Evolutionary conservation across 148 eudicot species (phyloP), one percentile per base, ranked within the genome.

Genomic region (Silene conica): DNA sequence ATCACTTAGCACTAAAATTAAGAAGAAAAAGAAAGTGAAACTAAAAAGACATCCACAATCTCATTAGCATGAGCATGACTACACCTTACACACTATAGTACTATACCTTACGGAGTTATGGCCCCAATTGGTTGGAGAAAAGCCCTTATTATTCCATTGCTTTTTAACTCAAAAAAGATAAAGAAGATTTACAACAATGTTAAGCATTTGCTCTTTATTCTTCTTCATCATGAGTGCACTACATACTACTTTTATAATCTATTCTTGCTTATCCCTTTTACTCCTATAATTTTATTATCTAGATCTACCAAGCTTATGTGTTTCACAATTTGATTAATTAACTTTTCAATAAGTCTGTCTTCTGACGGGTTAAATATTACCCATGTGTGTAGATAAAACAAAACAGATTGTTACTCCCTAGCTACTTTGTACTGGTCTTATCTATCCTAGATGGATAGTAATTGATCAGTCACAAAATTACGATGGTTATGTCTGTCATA

Each of bases 171-270:
- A 6, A 8, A 20, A 20, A 43, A 21, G 22, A 19, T 38, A 38
- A 38, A 66, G 52, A 38, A 41, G 18, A 66, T 19, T n/a, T 4
- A 46, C 23, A 50, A 43, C 52, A 66, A 41, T 66, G 25, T 66
- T 50, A 66, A 38, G 63, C 23, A 48, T 66, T 66, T 38, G 52
- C 25, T 66, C 54, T 66, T 66, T 66, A 66, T 66, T 19, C 70
- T 52, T 38, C 23, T n/a, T 38, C 43, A 18, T 57, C 8, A 57
- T 15, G 69, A 20, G 14, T 66, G 50, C 69, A 22, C 63, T 19
- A 66, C 12, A 1, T 15, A 31, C 69, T 66, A 34, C 22, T 38
- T 28, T 18, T 8, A 38, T 18, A 38, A 25, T 4, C 22, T 59
- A 59, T 20, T 19, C 52, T 20, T 38, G 1, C 58, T 25, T 69